These are phyloP conservation scores for Scenedesmus sp. DNA, from an alignment of 163 green algal genomes.

Conservation along the genomic window DNA sequence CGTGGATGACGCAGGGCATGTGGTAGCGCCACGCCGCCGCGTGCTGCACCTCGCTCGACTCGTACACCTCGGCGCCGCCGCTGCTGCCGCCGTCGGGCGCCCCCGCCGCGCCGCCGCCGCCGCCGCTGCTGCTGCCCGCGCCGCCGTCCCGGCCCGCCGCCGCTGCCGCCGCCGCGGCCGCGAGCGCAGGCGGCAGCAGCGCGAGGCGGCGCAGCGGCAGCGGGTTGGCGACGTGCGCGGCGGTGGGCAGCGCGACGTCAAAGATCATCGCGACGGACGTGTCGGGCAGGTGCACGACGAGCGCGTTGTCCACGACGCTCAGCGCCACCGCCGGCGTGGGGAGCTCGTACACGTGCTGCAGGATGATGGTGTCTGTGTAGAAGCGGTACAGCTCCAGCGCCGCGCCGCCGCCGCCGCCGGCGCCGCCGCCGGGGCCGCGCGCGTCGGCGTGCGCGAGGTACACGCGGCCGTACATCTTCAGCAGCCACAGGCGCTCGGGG, in stretches of 20 bases:
- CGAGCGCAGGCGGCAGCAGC: slow-evolving; percentile 33
- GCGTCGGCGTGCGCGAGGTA: slow-evolving; percentile 51
- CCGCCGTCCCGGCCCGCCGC: background rate
- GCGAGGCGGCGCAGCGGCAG: slow-evolving; percentile 49
- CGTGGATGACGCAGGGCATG: slow-evolving; percentile 21
- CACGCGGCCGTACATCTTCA: slow-evolving; percentile 66
- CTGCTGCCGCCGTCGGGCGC: too few relatives aligned
- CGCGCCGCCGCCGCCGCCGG: background rate
- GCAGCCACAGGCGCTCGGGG: slow-evolving; percentile 51
- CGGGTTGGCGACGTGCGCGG: slow-evolving; percentile 47
- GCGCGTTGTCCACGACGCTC: slow-evolving; percentile 44
- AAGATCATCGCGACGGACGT: slow-evolving; percentile 51
- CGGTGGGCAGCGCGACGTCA: slow-evolving; percentile 46
- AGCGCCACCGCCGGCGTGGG: slow-evolving; percentile 20
- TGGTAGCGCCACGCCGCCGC: slow-evolving; percentile 16
- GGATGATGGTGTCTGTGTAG: slow-evolving; percentile 62
- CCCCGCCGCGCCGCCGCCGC: background rate
- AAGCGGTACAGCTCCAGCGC: slow-evolving; percentile 67
- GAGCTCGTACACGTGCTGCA: slow-evolving; percentile 60
- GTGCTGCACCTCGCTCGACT: slow-evolving; percentile 14
- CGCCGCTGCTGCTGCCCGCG: background rate
- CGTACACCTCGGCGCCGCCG: slow-evolving; percentile 7
- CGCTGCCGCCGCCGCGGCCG: slow-evolving; percentile 16
- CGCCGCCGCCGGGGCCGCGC: background rate
- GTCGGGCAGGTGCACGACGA: slow-evolving; percentile 44